These are phyloP conservation scores for Artomyces pyxidatus DNA, from an alignment of 768 basidiomycete species.

Conservation along the genomic window DNA sequence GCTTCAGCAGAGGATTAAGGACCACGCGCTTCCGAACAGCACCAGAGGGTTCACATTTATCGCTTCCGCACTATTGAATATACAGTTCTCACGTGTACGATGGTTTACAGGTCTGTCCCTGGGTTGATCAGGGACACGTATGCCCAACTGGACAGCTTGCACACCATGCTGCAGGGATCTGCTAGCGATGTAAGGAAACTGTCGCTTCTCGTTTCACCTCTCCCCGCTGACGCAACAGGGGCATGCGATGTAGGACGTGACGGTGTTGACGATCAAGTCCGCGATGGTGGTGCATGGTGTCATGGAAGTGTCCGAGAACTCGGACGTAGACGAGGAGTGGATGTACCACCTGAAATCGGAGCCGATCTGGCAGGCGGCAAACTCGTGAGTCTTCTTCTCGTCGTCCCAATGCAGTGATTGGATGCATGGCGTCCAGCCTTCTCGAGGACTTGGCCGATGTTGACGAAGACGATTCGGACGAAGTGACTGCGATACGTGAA, in stretches of 20 bases:
- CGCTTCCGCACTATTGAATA: neutral
- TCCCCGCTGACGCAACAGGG: too few relatives aligned
- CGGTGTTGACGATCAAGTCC: constrained; percentile 1
- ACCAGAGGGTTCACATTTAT: neutral
- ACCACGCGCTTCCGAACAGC: neutral
- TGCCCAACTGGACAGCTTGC: neutral
- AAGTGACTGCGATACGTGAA: neutral
- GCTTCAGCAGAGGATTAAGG: neutral
- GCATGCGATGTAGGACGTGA: neutral
- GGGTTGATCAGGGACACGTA: neutral
- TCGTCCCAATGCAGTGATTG: neutral
- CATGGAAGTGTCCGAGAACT: neutral
- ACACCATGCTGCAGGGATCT: neutral
- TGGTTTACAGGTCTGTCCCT: constrained; percentile 1
- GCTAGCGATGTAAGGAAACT: neutral
- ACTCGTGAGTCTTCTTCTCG: neutral
- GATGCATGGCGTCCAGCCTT: neutral
- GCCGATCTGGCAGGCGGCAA: constrained; percentile 4
- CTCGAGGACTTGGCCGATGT: neutral
- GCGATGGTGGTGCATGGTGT: constrained; percentile 10
- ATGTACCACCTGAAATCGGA: constrained; percentile 8
- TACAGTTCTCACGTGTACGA: neutral
- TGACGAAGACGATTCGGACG: neutral
- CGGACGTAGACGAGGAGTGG: neutral
- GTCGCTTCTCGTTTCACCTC: neutral